These are phyloP conservation scores for Mycosarcoma mackinlayi DNA, from an alignment of 1,284 basidiomycete species.

Conservation along the genomic window DNA sequence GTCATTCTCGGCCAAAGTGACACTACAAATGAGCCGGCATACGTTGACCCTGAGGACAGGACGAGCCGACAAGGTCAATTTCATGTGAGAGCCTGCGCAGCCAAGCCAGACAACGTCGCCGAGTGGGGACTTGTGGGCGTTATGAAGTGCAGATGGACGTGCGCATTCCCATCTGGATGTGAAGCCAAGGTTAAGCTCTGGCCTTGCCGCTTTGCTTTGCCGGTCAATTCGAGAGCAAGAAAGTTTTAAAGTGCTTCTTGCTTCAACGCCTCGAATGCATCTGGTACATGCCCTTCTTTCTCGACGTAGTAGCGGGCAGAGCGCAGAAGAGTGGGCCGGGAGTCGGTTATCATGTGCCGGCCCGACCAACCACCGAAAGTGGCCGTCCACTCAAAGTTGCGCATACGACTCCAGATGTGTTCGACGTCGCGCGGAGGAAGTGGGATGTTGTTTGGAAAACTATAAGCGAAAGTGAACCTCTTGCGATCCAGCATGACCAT, in stretches of 20 bases:
- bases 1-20: no score
- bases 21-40: no score
- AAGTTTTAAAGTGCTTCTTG: slow-evolving; percentile 14
- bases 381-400: slow-evolving; percentile 26
- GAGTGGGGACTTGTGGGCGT: background rate
- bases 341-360: slow-evolving; percentile 29
- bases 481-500: slow-evolving; percentile 27
- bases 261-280: slow-evolving; percentile 20
- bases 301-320: slow-evolving; percentile 34
- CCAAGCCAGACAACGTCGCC: background rate
- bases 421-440: slow-evolving; percentile 39
- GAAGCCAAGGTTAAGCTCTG: slow-evolving; percentile 10
- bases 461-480: slow-evolving; percentile 36
- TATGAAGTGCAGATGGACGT: slow-evolving; percentile 3
- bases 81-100: slow-evolving; percentile 21
- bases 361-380: slow-evolving; percentile 42
- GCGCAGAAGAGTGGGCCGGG: slow-evolving; percentile 20
- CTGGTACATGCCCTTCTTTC: slow-evolving; percentile 28
- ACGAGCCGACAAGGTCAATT: slow-evolving; percentile 9
- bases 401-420: slow-evolving; percentile 37
- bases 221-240: background rate
- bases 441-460: slow-evolving; percentile 41
- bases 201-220: background rate
- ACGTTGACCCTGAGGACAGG: no score
- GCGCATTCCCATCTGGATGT: slow-evolving; percentile 7